Base-by-base conservation (phyloP, 129 eudicot genomes). In the Daucus carota region DNA sequence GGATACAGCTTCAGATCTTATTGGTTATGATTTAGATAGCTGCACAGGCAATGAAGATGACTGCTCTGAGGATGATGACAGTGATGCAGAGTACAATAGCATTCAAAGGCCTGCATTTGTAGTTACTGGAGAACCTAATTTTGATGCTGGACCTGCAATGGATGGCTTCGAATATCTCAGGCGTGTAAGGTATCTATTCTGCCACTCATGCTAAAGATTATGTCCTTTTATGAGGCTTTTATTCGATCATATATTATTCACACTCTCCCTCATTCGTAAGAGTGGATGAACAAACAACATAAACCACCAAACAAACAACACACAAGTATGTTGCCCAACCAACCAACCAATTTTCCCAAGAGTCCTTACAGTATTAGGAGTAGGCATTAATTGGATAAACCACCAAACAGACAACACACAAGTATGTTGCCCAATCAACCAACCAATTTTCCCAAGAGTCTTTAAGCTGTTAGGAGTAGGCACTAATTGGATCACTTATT, bases 71-170 rank as follows among this genome's bases (percentile, higher is more conserved):
- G 89, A 86, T 52, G 97, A 89, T 73, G 89, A 86, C 24, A 90
- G 87, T 72, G 99, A 94, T 87, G 88, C 84, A 78, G 99, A 92
- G 31, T 83, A 82, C 78, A 75, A 78, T 65, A 82, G 87, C 87
- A 87, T 95, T 72, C 96, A 84, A 76, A 88, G 85, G 77, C 96
- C 96, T 66, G 97, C 97, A 5, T 86, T 95, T 82, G 62, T 72
- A 73, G 97, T 95, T 73, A 76, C 86, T 43, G 99, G 99, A 79
- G 97, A 86, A 81, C 97, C 99, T 79, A 84, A 95, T 86, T 95
- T 95, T 88, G 97, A 95, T 84, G 87, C 97, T 62, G 99, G 99
- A 22, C 97, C 97, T 45, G 96, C 99, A 77, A 88, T 87, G 78
- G 97, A 91, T 82, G 99, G 97, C 69, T 84, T 95, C 32, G 97